Percentiles rank a stretch among this genome's conserved stretches.
Evolutionary conservation across 1,139 yeast species (phyloP).

Genomic region (Yamadazyma sp.): DNA sequence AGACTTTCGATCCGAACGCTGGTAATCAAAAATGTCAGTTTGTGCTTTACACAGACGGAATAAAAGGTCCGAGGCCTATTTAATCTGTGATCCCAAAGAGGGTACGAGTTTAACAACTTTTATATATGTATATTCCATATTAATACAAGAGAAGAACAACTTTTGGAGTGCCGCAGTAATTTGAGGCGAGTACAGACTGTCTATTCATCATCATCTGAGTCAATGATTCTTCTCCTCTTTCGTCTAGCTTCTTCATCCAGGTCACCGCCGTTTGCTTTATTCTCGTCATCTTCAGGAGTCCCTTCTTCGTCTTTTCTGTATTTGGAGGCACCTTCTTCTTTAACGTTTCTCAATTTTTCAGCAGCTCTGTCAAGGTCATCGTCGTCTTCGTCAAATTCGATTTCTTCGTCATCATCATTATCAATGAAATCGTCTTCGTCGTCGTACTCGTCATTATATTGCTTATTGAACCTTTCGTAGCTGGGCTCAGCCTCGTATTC

Average conservation of each 20-base stretch:
- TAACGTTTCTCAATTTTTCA: slow-evolving; percentile 60
- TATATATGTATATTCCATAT: slow-evolving; percentile 2
- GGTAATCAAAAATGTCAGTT: too few species aligned
- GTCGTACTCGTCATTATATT: slow-evolving; percentile 45
- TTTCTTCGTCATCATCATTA: slow-evolving; percentile 51
- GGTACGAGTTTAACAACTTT: too few species aligned
- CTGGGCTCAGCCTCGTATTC: slow-evolving; percentile 33
- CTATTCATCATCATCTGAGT: slow-evolving; percentile 44
- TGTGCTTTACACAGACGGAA: too few species aligned
- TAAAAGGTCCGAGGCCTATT: too few species aligned
- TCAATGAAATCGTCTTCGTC: slow-evolving; percentile 48
- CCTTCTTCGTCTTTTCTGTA: slow-evolving; percentile 40
- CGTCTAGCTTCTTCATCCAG: slow-evolving; percentile 19
- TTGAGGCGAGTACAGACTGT: too few species aligned
- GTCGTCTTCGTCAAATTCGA: slow-evolving; percentile 54
- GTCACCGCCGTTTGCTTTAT: slow-evolving; percentile 13
- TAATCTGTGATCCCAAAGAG: too few species aligned
- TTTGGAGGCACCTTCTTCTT: slow-evolving; percentile 54
- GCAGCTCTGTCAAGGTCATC: slow-evolving; percentile 66
- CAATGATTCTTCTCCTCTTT: slow-evolving; percentile 45
- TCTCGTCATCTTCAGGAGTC: slow-evolving; percentile 18
- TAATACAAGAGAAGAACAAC: slow-evolving; percentile 5
- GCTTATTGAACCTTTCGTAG: slow-evolving; percentile 41
- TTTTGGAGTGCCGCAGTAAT: too few species aligned
- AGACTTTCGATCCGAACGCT: neutral